Conservation (phyloP, 2,329 filamentous ascomycete species). For the Onygena corvina region DNA sequence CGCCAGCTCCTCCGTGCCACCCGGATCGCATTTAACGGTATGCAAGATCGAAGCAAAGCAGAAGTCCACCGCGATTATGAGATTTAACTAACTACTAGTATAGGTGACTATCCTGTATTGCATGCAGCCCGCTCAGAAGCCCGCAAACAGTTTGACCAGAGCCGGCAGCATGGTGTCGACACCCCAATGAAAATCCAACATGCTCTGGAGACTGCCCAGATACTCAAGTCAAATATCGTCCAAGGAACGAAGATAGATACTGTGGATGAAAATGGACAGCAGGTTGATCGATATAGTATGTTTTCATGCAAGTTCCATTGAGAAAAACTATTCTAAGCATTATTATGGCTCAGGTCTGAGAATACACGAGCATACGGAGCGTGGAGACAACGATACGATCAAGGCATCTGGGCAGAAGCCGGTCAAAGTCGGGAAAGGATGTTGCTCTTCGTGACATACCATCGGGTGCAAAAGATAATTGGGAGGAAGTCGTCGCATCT, state of each 20-base stretch:
- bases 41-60: too few relatives aligned
- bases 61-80: too few relatives aligned
- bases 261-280: constrained; percentile 21
- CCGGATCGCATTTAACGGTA: constrained; percentile 62
- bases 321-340: constrained; percentile 4
- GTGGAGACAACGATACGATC: constrained; percentile 84
- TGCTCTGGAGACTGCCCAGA: constrained; percentile 68
- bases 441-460: constrained; percentile 22
- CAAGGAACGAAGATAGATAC: constrained; percentile 54
- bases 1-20: constrained; percentile 20
- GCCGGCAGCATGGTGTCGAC: constrained; percentile 49
- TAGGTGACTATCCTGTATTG: constrained; percentile 61
- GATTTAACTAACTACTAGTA: neutral
- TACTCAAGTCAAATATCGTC: constrained; percentile 74
- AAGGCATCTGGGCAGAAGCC: constrained; percentile 43
- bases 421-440: constrained; percentile 33
- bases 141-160: constrained; percentile 59
- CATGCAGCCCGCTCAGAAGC: constrained; percentile 60
- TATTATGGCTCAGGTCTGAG: constrained; percentile 68
- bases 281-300: constrained; percentile 30
- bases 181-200: constrained; percentile 57
- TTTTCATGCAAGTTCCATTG: neutral
- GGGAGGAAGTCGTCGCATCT: constrained; percentile 14
- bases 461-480: constrained; percentile 11
- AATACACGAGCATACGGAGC: constrained; percentile 84